Conservation (phyloP, 495 filamentous ascomycete genomes). For the Annulohypoxylon nitens region DNA sequence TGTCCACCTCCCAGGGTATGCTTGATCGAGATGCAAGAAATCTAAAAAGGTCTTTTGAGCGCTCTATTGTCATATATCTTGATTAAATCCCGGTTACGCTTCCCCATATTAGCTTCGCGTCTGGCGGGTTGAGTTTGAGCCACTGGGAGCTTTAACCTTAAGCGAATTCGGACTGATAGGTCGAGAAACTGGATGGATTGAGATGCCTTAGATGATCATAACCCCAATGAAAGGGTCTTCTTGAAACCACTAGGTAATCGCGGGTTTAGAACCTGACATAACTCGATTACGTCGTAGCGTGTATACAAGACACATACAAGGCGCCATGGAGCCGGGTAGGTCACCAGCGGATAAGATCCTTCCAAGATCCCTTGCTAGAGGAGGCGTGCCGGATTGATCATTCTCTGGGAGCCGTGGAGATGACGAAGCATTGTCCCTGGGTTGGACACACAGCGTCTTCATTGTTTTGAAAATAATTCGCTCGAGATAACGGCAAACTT, state of each 20-base stretch:
- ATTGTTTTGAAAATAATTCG: conserved; percentile 22
- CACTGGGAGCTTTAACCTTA: conserved; percentile 15
- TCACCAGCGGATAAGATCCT: conserved; percentile 22
- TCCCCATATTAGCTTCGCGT: not conserved
- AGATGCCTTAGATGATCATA: not conserved
- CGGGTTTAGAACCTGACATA: not conserved
- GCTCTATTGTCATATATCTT: not conserved
- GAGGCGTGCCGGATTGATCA: conserved; percentile 17
- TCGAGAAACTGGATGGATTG: conserved; percentile 11
- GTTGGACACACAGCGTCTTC: conserved; percentile 18
- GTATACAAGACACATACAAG: not conserved
- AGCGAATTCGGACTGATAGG: conserved; percentile 17
- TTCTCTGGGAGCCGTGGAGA: conserved; percentile 14
- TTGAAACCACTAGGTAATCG: conserved; percentile 6
- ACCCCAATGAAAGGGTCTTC: conserved; percentile 10
- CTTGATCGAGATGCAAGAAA: conserved; percentile 29
- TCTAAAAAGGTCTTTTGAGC: conserved; percentile 5
- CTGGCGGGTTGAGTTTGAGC: conserved; percentile 9
- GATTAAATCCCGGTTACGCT: conserved; percentile 2
- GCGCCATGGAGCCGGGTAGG: conserved; percentile 8
- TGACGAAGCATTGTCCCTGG: conserved; percentile 19
- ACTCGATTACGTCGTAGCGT: not conserved
- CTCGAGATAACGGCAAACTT: conserved; percentile 28
- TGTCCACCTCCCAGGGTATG: conserved; percentile 24
- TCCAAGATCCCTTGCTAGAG: conserved; percentile 2